A percentile compares a stretch with the other conserved stretches of the same genome.
Conservation (phyloP, 441 rosid genomes). For the Erodium texanum region DNA sequence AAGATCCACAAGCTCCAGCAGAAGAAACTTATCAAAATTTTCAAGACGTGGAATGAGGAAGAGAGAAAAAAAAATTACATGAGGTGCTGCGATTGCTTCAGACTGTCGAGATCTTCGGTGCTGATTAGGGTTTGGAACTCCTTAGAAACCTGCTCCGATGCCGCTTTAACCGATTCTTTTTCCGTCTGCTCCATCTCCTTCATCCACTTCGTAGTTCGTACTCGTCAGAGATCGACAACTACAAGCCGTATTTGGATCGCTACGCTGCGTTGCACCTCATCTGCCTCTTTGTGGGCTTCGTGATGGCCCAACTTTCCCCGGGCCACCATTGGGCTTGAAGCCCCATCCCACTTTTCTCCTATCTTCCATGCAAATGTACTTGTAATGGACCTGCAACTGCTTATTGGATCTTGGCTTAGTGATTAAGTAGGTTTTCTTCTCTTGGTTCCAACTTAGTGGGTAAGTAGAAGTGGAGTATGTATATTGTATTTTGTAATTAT, state of each 20-base stretch:
- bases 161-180: slow-evolving; percentile 36
- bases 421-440: no score
- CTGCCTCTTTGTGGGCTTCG: background rate
- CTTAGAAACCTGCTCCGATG: slow-evolving; percentile 50
- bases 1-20: background rate
- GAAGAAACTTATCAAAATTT: no score
- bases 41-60: background rate
- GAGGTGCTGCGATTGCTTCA: slow-evolving; percentile 65
- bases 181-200: slow-evolving; percentile 17
- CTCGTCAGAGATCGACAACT: background rate
- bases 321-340: background rate
- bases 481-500: no score
- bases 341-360: background rate
- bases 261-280: no score
- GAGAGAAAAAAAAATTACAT: slow-evolving; percentile 33
- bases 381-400: no score
- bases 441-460: no score
- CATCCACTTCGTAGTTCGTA: background rate
- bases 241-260: background rate
- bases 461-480: no score
- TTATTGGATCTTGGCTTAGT: no score
- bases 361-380: no score
- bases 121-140: slow-evolving; percentile 70
- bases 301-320: background rate
- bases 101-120: slow-evolving; percentile 42